phyloP scores from a whole-genome alignment of 2,329 filamentous ascomycete species.

The Colletotrichum sp. region DNA sequence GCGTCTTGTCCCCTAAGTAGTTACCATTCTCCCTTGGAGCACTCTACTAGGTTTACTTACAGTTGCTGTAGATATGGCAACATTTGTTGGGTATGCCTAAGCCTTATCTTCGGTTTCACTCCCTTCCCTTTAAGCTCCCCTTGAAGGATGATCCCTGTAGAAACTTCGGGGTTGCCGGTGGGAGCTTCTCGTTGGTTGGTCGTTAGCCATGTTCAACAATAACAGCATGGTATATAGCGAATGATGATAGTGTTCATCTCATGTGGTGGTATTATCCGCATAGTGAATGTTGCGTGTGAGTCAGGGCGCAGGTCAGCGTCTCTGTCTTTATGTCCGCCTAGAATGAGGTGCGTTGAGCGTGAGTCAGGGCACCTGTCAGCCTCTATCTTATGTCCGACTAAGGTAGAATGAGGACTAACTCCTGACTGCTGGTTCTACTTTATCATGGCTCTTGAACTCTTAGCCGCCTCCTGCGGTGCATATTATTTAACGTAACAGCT shows the following conservation, averaged over 20 bases:
- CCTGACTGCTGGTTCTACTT: background rate
- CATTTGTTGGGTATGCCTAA: background rate
- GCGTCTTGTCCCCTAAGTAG: background rate
- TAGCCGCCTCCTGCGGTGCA: background rate
- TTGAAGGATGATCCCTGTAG: background rate
- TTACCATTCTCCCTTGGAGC: background rate
- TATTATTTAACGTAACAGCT: background rate
- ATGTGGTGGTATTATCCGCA: background rate
- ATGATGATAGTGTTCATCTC: background rate
- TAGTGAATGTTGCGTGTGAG: background rate
- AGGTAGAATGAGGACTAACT: background rate
- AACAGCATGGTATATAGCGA: background rate
- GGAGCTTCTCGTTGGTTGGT: background rate
- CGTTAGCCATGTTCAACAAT: background rate
- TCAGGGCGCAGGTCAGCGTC: background rate
- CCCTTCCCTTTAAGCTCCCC: background rate
- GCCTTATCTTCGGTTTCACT: background rate
- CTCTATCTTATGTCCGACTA: background rate
- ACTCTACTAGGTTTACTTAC: background rate
- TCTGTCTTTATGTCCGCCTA: background rate
- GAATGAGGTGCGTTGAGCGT: background rate
- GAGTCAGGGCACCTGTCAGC: background rate
- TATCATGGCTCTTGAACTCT: background rate
- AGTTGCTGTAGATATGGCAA: background rate
- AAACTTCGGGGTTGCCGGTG: background rate